Evolutionary conservation across 2,329 filamentous ascomycete genomes (phyloP), one percentile per base, ranked within the genome.

Genomic region (Xylogone sp.): DNA sequence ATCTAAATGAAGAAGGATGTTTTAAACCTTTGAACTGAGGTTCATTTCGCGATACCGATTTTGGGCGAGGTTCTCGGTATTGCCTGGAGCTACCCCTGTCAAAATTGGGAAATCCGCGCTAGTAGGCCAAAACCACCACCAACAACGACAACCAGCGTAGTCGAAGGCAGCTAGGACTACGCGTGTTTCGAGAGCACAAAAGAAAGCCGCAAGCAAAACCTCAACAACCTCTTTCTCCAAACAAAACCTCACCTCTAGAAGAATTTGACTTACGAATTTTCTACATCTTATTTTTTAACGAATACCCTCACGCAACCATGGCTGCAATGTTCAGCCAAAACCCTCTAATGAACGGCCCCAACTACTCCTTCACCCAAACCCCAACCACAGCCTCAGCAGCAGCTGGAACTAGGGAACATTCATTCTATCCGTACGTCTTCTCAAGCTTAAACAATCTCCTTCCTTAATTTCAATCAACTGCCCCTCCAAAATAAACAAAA

Each of bases 371-470:
- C 73, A 80, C 77, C 62, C 82, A 86, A 64, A 71, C 76, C 49
- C 81, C 82, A 65, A 76, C 74, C n/a, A n/a, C n/a, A n/a, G n/a
- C n/a, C n/a, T n/a, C n/a, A 67, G 70, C 70, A 56, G 70, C 73
- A 55, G 68, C 70, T 59, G 79, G 81, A 65, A 75, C 77, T 55
- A 78, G 81, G 62, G 75, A 94, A 76, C 92, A 95, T 74, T 83
- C 85, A 63, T 97, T 97, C 76, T 92, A 96, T 74, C 92, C 93
- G 92, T 96, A 82, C 66, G 88, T 61, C 46, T n/a, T n/a, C n/a
- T n/a, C n/a, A n/a, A n/a, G n/a, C n/a, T n/a, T n/a, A n/a, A n/a
- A n/a, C n/a, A n/a, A n/a, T n/a, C n/a, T n/a, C n/a, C n/a, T n/a
- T n/a, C n/a, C n/a, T n/a, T n/a, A n/a, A n/a, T n/a, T n/a, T n/a